These are phyloP conservation scores for Bipolaris victoriae DNA, from an alignment of 2,329 filamentous ascomycete genomes.

Conservation along the genomic window DNA sequence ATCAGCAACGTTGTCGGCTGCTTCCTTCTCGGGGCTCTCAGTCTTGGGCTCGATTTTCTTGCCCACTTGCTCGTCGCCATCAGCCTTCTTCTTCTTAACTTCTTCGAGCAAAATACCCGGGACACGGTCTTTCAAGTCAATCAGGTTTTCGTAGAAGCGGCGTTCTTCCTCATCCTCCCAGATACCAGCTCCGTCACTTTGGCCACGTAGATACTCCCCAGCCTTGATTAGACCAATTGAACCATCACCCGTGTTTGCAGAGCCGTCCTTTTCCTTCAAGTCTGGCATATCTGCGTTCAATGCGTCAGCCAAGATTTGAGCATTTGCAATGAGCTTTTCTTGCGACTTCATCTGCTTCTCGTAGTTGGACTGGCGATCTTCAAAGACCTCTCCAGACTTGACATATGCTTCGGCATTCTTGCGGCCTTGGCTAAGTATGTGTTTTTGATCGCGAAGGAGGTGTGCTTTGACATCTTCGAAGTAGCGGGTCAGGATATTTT, in stretches of 20 bases:
- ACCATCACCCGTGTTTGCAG: constrained; percentile 69
- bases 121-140: constrained; percentile 94
- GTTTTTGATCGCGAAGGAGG: constrained; percentile 88
- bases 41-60: constrained; percentile 68
- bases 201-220: constrained; percentile 87
- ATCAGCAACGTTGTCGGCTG: constrained; percentile 51
- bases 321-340: constrained; percentile 87
- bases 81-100: constrained; percentile 88
- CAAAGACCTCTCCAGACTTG: constrained; percentile 97
- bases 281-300: constrained; percentile 93
- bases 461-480: constrained; percentile 93
- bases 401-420: constrained; percentile 98
- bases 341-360: constrained; percentile 93
- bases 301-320: constrained; percentile 87
- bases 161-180: constrained; percentile 99
- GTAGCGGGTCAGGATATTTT: constrained; percentile 82
- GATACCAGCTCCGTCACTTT: constrained; percentile 89
- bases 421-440: constrained; percentile 81
- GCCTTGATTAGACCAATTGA: constrained; percentile 93
- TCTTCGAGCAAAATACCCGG: constrained; percentile 93
- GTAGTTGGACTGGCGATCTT: constrained; percentile 93
- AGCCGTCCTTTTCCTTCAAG: constrained; percentile 79
- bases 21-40: constrained; percentile 45
- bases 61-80: constrained; percentile 80
- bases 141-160: constrained; percentile 95